Conservation (phyloP, 169 alveolate species). For the Plasmodium blacklocki region DNA sequence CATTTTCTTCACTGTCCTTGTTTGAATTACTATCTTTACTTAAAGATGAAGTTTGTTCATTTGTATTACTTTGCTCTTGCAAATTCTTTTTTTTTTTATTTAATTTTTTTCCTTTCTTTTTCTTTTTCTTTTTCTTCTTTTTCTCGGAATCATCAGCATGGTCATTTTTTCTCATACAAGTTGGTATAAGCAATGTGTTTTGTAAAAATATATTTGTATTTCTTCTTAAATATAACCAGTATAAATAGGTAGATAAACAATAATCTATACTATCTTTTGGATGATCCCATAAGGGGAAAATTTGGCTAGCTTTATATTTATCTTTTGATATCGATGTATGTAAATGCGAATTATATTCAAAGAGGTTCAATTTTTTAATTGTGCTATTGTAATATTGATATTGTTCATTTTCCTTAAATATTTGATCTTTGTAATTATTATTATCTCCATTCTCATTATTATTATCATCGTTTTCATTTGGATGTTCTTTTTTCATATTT, state of each 20-base stretch:
- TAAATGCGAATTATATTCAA: slow-evolving; percentile 66
- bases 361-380: slow-evolving; percentile 19
- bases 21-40: slow-evolving; percentile 2
- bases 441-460: slow-evolving; percentile 4
- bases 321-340: slow-evolving; percentile 66
- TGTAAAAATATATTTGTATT: slow-evolving; percentile 89
- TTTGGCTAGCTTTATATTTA: slow-evolving; percentile 61
- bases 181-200: slow-evolving; percentile 86
- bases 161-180: slow-evolving; percentile 74
- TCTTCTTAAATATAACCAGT: slow-evolving; percentile 90
- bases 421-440: slow-evolving; percentile 1
- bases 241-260: slow-evolving; percentile 90
- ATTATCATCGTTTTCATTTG: slow-evolving; percentile 1
- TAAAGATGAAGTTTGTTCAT: not conserved
- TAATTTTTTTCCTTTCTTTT: slow-evolving; percentile 1
- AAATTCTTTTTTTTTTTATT: slow-evolving; percentile 1
- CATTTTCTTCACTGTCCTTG: not conserved
- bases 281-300: slow-evolving; percentile 90
- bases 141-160: not conserved
- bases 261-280: slow-evolving; percentile 90
- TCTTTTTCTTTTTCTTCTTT: slow-evolving; percentile 21
- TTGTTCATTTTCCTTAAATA: slow-evolving; percentile 6
- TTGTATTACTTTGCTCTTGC: not conserved
- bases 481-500: slow-evolving; percentile 6
- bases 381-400: slow-evolving; percentile 26